Conservation (phyloP, 2,329 filamentous ascomycete species). For the Phaeoacremonium minimum region DNA sequence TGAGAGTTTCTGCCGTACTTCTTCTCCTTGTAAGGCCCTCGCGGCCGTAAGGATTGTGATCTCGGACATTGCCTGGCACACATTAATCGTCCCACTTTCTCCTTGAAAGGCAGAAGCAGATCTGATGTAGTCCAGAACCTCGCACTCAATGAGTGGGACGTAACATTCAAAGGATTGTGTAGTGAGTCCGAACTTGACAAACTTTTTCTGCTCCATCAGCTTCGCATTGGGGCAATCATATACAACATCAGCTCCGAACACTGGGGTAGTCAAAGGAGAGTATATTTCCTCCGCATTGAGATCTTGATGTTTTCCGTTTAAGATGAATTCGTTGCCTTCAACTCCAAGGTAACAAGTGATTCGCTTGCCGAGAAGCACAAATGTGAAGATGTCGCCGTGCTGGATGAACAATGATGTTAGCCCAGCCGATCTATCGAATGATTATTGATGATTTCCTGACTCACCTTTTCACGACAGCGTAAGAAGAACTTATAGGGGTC, state of each 20-base stretch:
- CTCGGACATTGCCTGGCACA: conserved; percentile 74
- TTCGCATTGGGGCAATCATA: conserved; percentile 90
- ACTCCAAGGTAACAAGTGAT: conserved; percentile 82
- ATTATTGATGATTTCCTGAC: conserved; percentile 6
- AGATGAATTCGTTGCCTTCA: conserved; percentile 83
- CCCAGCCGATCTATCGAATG: background rate
- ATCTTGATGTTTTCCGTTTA: conserved; percentile 87
- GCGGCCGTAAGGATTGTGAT: conserved; percentile 89
- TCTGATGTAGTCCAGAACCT: conserved; percentile 71
- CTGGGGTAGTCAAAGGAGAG: conserved; percentile 65
- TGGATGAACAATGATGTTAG: conserved; percentile 23
- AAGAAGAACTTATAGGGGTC: conserved; percentile 86
- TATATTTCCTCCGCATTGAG: conserved; percentile 91
- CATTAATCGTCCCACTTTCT: conserved; percentile 63
- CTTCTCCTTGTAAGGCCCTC: conserved; percentile 77
- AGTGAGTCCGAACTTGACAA: conserved; percentile 78
- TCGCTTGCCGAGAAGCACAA: conserved; percentile 82
- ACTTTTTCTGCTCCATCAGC: conserved; percentile 95
- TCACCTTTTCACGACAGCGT: conserved; percentile 65
- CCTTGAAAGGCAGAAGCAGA: conserved; percentile 63
- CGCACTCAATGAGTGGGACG: conserved; percentile 71
- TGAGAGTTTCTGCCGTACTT: conserved; percentile 77
- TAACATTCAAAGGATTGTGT: conserved; percentile 71
- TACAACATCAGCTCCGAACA: conserved; percentile 81
- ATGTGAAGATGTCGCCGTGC: conserved; percentile 89